Base-by-base conservation (phyloP, 306 rosid genomes). In the Phaseolus lunatus region DNA sequence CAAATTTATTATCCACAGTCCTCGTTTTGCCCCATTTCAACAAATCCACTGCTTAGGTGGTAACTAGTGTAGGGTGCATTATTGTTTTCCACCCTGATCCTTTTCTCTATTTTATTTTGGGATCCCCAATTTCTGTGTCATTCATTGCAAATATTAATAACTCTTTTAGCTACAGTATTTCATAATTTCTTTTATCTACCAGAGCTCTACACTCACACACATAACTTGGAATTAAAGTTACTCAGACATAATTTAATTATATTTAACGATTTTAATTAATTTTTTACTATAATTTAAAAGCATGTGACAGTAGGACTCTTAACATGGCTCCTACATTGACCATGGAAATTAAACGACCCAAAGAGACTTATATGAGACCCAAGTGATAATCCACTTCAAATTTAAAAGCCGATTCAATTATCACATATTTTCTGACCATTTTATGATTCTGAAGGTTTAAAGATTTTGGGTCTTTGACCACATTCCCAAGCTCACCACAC, bases 81-180 rank as follows among this genome's bases (percentile, higher is more conserved):
- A 33, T 4, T 77, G 67, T 45, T 53, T 59, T 54, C 67, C 48
- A 26, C 37, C 57, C 49, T 72, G 2, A 45, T 50, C 9, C 13
- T 24, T 15, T 22, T 44, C 16, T 56, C 16, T 29, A 15, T 19
- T 27, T 57, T 19, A 47, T 43, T 22, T 56, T 31, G 70, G 76
- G 78, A 67, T 76, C 67, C 48, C 44, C 41, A 84, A 65, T 76
- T 22, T 80, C 74, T 75, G 84, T 75, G 82, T 67, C 72, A 37
- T 41, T 41, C 14, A 10, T 43, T 43, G 48, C 48, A 54, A 54
- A 16, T 54, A 20, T 22, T 54, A 54, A 54, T 7, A 15, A 2
- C n/a, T 22, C 15, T 2, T 20, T 20, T 54, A 9, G 29, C 10
- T 54, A 22, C 10, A 53, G 3, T 20, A 41, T 49, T 58, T 58